Base-by-base conservation (phyloP, 129 eudicot genomes). In the Escallonia rubra region DNA sequence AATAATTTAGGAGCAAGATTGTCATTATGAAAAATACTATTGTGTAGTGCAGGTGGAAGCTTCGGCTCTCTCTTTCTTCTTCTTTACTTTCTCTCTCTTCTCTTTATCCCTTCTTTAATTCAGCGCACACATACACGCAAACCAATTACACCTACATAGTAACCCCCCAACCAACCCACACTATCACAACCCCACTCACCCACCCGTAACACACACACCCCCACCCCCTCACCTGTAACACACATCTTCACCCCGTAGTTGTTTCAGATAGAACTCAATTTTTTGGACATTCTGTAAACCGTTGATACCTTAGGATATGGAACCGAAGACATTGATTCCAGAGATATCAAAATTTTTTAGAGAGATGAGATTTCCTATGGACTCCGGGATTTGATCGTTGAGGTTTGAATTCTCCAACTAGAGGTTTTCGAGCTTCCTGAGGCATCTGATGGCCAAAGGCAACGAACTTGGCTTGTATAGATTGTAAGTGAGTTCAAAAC, bases 331-430 rank as follows among this genome's bases (percentile, higher is more conserved):
- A 38, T 38, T 38, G 53, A 83, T 88, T 1, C 49, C 4, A 0
- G 91, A 82, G 7, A 92, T 63, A 61, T 92, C 98, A 10, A 92
- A 72, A 61, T 76, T 77, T 47, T 51, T 78, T 6, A 86, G 57
- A 7, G 89, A 74, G 0, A 41, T 13, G 1, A 92, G 78, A 52
- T 76, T 68, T 4, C 95, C 90, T 2, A 92, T 75, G 0, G 87
- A 81, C 3, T 77, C 69, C 2, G 96, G 98, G 43, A 92, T 83
- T 43, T 47, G 12, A 3, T 96, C 98, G 23, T 74, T 57, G 10
- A 92, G 78, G 34, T 73, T 72, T 0, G 83, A 6, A 13, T 7
- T 10, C 1, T 80, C 51, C 43, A 78, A 59, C 58, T 76, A 62
- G 6, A 90, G 63, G 13, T 7, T 58, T 66, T 86, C 68, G n/a